phyloP scores from a whole-genome alignment of 495 filamentous ascomycete genomes.

The Penicillium egyptiacum region DNA sequence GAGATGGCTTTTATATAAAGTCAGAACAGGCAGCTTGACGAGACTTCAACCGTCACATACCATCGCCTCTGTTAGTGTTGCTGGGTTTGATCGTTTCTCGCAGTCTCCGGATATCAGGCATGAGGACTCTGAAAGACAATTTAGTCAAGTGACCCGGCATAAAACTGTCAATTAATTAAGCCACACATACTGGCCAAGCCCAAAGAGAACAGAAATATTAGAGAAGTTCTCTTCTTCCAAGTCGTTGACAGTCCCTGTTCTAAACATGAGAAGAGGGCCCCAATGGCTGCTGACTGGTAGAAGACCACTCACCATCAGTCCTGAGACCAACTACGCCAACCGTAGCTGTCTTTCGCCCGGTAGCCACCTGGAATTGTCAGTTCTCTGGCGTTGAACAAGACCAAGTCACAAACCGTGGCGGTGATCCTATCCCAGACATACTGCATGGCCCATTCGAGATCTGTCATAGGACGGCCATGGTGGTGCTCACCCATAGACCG shows the following conservation, averaged over 20 bases:
- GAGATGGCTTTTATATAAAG: slow-evolving; percentile 63
- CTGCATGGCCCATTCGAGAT: slow-evolving; percentile 85
- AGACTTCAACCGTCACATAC: slow-evolving; percentile 32
- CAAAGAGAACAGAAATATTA: slow-evolving; percentile 72
- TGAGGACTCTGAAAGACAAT: slow-evolving; percentile 53
- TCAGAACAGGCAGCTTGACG: slow-evolving; percentile 16
- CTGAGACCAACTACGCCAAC: slow-evolving; percentile 80
- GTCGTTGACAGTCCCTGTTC: slow-evolving; percentile 65
- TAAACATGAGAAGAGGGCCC: slow-evolving; percentile 4
- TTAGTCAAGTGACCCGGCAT: not conserved
- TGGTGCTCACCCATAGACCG: slow-evolving; percentile 74
- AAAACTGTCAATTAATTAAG: not conserved
- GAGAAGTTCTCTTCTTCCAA: slow-evolving; percentile 65
- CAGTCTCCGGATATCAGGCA: slow-evolving; percentile 67
- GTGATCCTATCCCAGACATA: slow-evolving; percentile 98
- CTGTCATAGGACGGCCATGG: slow-evolving; percentile 71
- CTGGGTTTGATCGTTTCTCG: slow-evolving; percentile 62
- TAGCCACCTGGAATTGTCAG: slow-evolving; percentile 58
- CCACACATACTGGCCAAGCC: slow-evolving; percentile 61
- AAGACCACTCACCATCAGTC: slow-evolving; percentile 59
- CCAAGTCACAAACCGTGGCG: slow-evolving; percentile 56
- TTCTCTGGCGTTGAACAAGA: not conserved
- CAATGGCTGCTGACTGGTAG: not conserved
- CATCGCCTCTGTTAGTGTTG: slow-evolving; percentile 71
- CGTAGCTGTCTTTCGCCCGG: slow-evolving; percentile 76